A percentile compares a stretch with the other conserved stretches of the same genome.
Evolutionary conservation across 129 eudicot species (phyloP).

Genomic region (Apium graveolens): DNA sequence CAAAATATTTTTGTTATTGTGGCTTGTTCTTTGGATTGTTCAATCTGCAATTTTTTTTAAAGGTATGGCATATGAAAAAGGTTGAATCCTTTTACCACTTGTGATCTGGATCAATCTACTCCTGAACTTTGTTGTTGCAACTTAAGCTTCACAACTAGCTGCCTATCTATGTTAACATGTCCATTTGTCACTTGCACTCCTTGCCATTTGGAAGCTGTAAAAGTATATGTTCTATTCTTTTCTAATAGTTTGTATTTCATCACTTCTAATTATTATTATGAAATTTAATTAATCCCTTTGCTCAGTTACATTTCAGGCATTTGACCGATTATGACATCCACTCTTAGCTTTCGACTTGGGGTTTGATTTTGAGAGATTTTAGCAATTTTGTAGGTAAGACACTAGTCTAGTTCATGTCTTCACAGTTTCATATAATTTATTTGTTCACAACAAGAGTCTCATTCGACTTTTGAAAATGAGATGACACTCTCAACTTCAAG

Average conservation of each 20-base stretch:
- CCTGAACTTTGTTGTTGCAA: not conserved
- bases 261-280: not conserved
- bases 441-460: not conserved
- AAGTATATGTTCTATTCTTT: not conserved
- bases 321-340: not conserved
- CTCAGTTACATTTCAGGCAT: not conserved
- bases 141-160: not conserved
- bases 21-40: not conserved
- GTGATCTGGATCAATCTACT: not conserved
- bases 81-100: not conserved
- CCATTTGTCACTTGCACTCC: not conserved
- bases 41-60: not conserved
- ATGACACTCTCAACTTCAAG: not conserved
- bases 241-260: not conserved
- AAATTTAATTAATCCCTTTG: not conserved
- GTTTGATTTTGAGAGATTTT: not conserved
- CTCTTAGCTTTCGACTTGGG: not conserved
- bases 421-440: not conserved
- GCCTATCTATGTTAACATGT: not conserved
- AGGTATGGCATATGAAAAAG: not conserved
- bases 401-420: not conserved
- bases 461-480: not conserved
- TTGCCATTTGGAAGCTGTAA: not conserved
- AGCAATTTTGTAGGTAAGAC: not conserved
- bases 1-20: not conserved